These are phyloP conservation scores for Perkinsus olseni DNA, from an alignment of 169 alveolate genomes.

Conservation along the genomic window DNA sequence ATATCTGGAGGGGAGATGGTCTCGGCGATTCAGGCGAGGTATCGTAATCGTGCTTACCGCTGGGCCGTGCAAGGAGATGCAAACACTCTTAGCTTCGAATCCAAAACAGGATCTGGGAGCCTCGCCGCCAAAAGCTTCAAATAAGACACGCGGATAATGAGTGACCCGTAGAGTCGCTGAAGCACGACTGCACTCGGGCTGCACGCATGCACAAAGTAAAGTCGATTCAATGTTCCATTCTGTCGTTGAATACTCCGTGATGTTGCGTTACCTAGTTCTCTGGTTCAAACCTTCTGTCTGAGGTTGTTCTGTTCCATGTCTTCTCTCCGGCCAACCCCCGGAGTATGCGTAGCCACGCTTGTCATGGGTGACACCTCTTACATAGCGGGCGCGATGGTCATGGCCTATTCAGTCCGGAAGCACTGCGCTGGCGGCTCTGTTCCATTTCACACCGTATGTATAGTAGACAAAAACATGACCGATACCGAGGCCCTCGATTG, in stretches of 20 bases:
- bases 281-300: neutral
- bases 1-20: too few relatives aligned
- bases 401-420: neutral
- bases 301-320: neutral
- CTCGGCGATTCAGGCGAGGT: neutral
- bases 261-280: neutral
- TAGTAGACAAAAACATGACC: neutral
- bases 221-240: too few relatives aligned
- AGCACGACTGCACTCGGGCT: too few relatives aligned
- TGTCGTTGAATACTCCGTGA: too few relatives aligned
- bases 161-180: too few relatives aligned
- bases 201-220: too few relatives aligned
- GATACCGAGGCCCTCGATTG: neutral
- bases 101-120: too few relatives aligned
- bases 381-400: neutral
- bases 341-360: neutral
- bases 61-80: neutral
- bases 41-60: neutral
- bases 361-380: neutral
- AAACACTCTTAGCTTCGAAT: too few relatives aligned
- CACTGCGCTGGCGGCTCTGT: neutral
- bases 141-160: too few relatives aligned
- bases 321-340: neutral
- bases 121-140: too few relatives aligned
- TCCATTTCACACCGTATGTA: neutral